Base-by-base conservation (phyloP, 2,329 filamentous ascomycete genomes). In the Fusarium sarcochroum region DNA sequence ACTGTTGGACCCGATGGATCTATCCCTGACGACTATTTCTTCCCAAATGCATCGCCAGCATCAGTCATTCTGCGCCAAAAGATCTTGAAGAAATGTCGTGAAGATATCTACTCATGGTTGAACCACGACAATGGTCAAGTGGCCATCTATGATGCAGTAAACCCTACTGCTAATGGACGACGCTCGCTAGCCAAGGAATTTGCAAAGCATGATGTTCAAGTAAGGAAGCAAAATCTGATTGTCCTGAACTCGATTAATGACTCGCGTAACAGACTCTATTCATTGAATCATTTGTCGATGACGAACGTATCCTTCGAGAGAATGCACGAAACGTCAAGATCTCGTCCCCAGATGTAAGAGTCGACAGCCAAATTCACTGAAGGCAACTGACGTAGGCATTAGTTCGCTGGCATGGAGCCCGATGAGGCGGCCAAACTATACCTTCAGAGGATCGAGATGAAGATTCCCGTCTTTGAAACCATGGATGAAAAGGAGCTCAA, bases 321-420 rank as follows among this genome's bases (percentile, higher is more conserved):
- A 99, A 99, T 77, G 96, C 97, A 49, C 91, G 95, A 58, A 96
- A 93, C 69, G 96, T 99, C 76, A 99, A 99, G 80, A 99, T 99
- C 56, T 97, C 93, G 4, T 98, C 95, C 1, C 97, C 96, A 7
- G 96, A 99, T 80, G 92, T 94, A 82, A 80, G 89, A 79, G 14
- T 25, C 8, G 17, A 27, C 30, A n/a, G 17, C 21, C 10, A 7
- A 13, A 2, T 40, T 8, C 10, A 15, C n/a, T 20, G n/a, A 17
- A 41, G 42, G n/a, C 21, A 18, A 38, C 61, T 66, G 30, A 70
- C 56, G 7, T 11, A 6, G 42, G 21, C 32, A 9, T 35, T 66
- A 94, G 89, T 99, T 98, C 76, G 86, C 92, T 65, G 93, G 91
- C 41, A 98, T 97, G 95, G 89, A 92, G 40, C 91, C 94, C 14